A percentile compares a stretch with the other conserved stretches of the same genome.
These are phyloP conservation scores for Suillus placidus DNA, from an alignment of 768 basidiomycete species.

Conservation along the genomic window DNA sequence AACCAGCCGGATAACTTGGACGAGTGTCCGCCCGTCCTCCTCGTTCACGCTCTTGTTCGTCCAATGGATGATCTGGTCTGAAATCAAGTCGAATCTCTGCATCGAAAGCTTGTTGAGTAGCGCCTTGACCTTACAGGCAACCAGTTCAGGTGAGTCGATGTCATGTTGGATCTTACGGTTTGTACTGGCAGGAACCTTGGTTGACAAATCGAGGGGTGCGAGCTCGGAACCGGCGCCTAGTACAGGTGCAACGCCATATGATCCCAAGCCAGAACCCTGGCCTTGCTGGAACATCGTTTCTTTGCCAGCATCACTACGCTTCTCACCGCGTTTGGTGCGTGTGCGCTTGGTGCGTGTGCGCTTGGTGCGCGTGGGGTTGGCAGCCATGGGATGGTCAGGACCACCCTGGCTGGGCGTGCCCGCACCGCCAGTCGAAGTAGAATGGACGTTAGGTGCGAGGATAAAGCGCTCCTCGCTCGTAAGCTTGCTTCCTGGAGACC, in stretches of 20 bases:
- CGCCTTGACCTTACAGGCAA: conserved; percentile 90
- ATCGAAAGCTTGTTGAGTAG: conserved; percentile 95
- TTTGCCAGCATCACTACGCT: conserved; percentile 60
- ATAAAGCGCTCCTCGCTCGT: conserved; percentile 72
- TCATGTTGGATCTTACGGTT: conserved; percentile 52
- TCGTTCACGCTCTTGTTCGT: conserved; percentile 93
- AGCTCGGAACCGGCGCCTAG: conserved; percentile 55
- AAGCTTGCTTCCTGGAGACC: conserved; percentile 54
- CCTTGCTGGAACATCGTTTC: conserved; percentile 38
- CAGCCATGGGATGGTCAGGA: conserved; percentile 50
- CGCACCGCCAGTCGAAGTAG: conserved; percentile 57
- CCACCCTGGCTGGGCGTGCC: conserved; percentile 69
- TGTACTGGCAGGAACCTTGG: conserved; percentile 61
- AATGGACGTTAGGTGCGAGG: conserved; percentile 45
- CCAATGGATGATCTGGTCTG: conserved; percentile 92
- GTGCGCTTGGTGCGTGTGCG: conserved; percentile 59
- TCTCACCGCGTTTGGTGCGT: conserved; percentile 83
- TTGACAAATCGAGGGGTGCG: conserved; percentile 72
- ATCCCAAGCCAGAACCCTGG: conserved; percentile 40
- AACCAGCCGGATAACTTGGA: conserved; percentile 93
- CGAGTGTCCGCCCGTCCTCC: conserved; percentile 90
- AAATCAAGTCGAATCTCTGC: conserved; percentile 96
- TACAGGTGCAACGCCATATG: conserved; percentile 31
- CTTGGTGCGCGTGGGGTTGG: conserved; percentile 50
- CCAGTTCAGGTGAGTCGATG: conserved; percentile 75